Conservation (phyloP, 768 basidiomycete genomes). For the Agaricus sinodeliciosus region DNA sequence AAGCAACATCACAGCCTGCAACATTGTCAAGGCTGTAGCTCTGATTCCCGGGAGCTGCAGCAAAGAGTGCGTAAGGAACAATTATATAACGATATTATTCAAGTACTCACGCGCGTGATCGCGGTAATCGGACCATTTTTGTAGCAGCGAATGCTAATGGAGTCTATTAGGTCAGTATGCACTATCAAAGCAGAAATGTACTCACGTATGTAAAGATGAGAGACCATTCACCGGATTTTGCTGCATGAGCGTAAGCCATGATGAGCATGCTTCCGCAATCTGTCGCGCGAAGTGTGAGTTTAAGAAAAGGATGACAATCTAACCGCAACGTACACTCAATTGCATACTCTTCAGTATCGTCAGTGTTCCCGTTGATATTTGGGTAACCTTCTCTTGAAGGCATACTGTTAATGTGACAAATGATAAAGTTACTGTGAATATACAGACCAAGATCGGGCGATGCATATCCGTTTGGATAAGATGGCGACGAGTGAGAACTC, state of each 20-base stretch:
- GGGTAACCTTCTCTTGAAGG: slow-evolving; percentile 15
- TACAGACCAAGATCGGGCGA: slow-evolving; percentile 26
- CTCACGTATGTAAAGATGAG: slow-evolving; percentile 32
- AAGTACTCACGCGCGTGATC: slow-evolving; percentile 14
- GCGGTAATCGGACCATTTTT: slow-evolving; percentile 47
- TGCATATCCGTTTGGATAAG: slow-evolving; percentile 19
- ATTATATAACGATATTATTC: not conserved
- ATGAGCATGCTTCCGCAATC: slow-evolving; percentile 58
- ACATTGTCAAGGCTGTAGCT: slow-evolving; percentile 17
- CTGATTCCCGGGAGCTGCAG: not conserved
- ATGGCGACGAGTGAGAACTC: slow-evolving; percentile 35
- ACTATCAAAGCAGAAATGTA: slow-evolving; percentile 47
- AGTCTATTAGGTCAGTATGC: slow-evolving; percentile 27
- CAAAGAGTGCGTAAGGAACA: no score
- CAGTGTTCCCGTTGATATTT: slow-evolving; percentile 12
- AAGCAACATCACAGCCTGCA: slow-evolving; percentile 9
- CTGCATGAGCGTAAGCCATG: slow-evolving; percentile 38
- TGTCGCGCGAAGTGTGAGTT: slow-evolving; percentile 12
- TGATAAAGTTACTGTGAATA: no score
- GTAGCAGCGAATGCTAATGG: slow-evolving; percentile 34
- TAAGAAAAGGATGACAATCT: not conserved
- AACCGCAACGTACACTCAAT: slow-evolving; percentile 19
- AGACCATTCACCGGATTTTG: slow-evolving; percentile 24
- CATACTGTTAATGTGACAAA: no score
- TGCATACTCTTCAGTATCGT: slow-evolving; percentile 11